phyloP scores from a whole-genome alignment of 2,329 filamentous ascomycete genomes.

The Chaetomiaceae sp. region DNA sequence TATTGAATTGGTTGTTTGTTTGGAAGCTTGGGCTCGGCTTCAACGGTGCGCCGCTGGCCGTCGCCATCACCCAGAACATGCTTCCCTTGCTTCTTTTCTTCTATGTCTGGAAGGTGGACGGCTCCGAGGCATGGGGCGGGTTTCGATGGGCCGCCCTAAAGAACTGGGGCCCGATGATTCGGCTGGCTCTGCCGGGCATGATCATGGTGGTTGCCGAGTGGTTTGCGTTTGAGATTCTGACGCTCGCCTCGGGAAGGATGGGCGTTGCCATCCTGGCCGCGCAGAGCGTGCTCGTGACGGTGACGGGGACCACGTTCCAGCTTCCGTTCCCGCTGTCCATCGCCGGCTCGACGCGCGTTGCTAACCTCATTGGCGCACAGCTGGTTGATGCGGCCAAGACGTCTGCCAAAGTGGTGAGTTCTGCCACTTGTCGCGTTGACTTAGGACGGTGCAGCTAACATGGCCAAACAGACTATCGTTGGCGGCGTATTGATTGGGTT shows the following conservation, averaged over 20 bases:
- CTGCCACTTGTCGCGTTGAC: neutral
- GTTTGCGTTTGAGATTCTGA: conserved; percentile 87
- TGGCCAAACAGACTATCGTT: conserved; percentile 47
- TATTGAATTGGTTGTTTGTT: conserved; percentile 76
- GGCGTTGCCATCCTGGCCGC: conserved; percentile 77
- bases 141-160: conserved; percentile 64
- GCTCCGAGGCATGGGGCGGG: conserved; percentile 75
- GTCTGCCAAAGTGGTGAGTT: conserved; percentile 67
- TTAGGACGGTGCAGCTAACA: neutral
- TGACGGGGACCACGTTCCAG: conserved; percentile 79
- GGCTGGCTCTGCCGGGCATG: conserved; percentile 80
- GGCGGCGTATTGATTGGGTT: conserved; percentile 67
- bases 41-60: conserved; percentile 72
- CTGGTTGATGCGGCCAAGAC: conserved; percentile 75
- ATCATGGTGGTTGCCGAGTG: conserved; percentile 94
- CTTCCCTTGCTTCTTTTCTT: conserved; percentile 68
- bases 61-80: conserved; percentile 69
- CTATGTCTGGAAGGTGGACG: conserved; percentile 69
- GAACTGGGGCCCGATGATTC: conserved; percentile 83
- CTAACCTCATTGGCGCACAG: conserved; percentile 86
- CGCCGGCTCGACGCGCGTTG: conserved; percentile 80
- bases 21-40: conserved; percentile 68
- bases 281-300: conserved; percentile 76
- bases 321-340: conserved; percentile 90
- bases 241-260: conserved; percentile 75